These are phyloP conservation scores for Pinus albicaulis DNA, from an alignment of 75 land plant species.

Conservation along the genomic window DNA sequence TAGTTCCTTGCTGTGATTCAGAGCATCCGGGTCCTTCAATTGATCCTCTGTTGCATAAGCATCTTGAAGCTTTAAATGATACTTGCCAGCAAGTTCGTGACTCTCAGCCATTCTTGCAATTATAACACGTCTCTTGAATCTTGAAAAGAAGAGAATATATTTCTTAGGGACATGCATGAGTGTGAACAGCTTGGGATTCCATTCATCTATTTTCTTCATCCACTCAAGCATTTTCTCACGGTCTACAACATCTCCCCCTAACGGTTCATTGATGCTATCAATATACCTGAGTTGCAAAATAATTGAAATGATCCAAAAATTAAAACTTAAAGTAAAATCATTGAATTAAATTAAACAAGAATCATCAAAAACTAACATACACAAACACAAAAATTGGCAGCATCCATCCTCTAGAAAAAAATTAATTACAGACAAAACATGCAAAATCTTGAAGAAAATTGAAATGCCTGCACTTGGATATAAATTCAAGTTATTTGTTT, in stretches of 20 bases:
- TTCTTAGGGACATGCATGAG: constrained; percentile 66
- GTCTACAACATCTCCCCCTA: constrained; percentile 35
- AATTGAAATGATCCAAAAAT: background rate
- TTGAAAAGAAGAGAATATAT: constrained; percentile 50
- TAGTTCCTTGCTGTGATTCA: constrained; percentile 56
- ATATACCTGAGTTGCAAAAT: constrained; percentile 56
- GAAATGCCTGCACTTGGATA: background rate
- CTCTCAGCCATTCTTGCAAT: constrained; percentile 89
- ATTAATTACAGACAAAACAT: background rate
- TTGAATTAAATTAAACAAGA: background rate
- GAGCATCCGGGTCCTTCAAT: constrained; percentile 54
- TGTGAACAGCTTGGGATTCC: constrained; percentile 87
- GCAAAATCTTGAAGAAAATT: background rate
- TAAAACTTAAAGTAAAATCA: background rate
- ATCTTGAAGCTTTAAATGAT: constrained; percentile 69
- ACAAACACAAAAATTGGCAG: background rate
- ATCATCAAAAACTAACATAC: background rate
- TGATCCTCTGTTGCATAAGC: constrained; percentile 81
- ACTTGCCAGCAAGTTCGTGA: constrained; percentile 74
- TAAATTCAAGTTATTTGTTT: background rate
- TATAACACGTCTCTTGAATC: constrained; percentile 72
- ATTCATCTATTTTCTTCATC: constrained; percentile 80
- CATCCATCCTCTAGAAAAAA: background rate
- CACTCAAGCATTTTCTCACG: constrained; percentile 47
- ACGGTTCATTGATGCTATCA: constrained; percentile 55